Evolutionary conservation across 371 early-diverging fungal species (phyloP).

Genomic region (Actinomortierella wolfii): DNA sequence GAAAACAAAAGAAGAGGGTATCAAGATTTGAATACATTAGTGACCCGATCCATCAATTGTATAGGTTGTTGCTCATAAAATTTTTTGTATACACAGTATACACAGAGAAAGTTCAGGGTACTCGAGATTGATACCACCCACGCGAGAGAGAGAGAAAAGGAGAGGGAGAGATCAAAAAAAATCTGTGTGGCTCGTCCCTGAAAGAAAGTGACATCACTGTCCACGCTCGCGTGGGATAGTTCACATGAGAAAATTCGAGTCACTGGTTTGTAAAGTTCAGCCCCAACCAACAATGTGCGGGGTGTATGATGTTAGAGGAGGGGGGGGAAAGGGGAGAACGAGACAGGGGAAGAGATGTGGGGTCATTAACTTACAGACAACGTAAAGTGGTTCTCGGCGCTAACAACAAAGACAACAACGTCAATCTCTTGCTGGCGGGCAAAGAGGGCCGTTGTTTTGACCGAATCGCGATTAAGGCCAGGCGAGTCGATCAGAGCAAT

Average conservation of each 20-base stretch:
- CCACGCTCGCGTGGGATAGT: constrained; percentile 5
- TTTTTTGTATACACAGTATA: too few species aligned
- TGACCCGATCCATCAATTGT: background rate
- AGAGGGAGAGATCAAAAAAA: too few species aligned
- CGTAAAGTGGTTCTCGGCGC: constrained; percentile 98
- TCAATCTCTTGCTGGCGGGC: constrained; percentile 98
- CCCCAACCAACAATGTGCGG: too few species aligned
- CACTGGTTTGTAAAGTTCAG: too few species aligned
- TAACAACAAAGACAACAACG: constrained; percentile 97
- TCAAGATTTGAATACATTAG: background rate
- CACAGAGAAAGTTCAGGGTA: too few species aligned
- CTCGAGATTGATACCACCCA: too few species aligned
- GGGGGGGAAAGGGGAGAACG: background rate
- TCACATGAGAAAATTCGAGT: constrained; percentile 31
- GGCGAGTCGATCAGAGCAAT: constrained; percentile 97
- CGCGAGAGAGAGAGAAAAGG: too few species aligned
- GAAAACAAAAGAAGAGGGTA: background rate
- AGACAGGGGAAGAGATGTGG: background rate
- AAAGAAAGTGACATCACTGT: too few species aligned
- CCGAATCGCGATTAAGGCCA: constrained; percentile 96
- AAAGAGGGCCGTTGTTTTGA: constrained; percentile 95
- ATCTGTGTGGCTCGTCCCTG: too few species aligned
- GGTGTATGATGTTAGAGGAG: background rate
- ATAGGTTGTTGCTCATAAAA: too few species aligned
- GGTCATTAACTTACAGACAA: constrained; percentile 73